Conservation (phyloP, 108 stramenopile genomes). For the Stephanodiscus minutulus region DNA sequence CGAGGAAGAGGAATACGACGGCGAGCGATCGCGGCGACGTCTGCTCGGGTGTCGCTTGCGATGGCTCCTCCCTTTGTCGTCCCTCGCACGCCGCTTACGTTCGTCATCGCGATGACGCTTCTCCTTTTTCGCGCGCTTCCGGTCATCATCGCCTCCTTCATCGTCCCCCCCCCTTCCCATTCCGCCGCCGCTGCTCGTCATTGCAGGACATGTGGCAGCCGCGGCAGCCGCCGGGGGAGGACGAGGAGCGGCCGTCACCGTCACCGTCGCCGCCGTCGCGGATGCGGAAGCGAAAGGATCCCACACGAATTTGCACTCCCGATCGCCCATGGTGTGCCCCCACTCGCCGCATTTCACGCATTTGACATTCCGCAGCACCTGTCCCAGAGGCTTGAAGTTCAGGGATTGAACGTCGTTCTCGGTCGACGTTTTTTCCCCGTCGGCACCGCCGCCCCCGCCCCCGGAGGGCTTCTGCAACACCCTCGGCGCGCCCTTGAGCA, state of each 20-base stretch:
- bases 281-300: constrained; percentile 65
- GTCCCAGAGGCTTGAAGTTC: constrained; percentile 80
- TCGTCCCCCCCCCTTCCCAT: neutral
- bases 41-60: constrained; percentile 16
- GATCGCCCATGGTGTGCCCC: constrained; percentile 83
- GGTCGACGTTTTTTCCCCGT: constrained; percentile 45
- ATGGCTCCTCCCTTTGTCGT: constrained; percentile 5
- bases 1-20: constrained; percentile 9
- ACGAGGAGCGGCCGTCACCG: neutral
- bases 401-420: constrained; percentile 54
- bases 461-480: constrained; percentile 45
- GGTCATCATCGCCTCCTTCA: neutral
- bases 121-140: constrained; percentile 15
- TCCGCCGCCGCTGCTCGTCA: neutral
- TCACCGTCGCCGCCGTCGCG: neutral
- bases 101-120: constrained; percentile 7
- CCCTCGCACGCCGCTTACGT: neutral
- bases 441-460: constrained; percentile 1
- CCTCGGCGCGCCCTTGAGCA: constrained; percentile 80
- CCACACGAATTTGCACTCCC: constrained; percentile 80
- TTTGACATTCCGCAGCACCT: constrained; percentile 76
- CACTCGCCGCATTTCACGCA: constrained; percentile 81
- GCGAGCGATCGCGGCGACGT: constrained; percentile 10
- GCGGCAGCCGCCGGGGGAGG: neutral
- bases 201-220: neutral